A percentile compares a stretch with the other conserved stretches of the same genome.
Evolutionary conservation across 2,329 filamentous ascomycete species (phyloP).

Genomic region (Colletotrichum camelliae): DNA sequence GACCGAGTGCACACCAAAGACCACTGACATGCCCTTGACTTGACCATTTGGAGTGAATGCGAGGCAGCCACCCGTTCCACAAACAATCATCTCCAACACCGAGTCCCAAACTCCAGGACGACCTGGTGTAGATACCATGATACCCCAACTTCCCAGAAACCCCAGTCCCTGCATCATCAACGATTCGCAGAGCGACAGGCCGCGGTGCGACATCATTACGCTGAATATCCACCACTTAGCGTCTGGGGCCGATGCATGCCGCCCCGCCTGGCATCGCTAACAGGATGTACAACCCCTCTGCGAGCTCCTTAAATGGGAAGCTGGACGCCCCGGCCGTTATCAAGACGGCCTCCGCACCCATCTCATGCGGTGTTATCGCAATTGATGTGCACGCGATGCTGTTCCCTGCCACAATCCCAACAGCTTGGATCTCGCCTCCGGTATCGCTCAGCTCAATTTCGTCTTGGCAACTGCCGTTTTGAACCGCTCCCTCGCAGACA

Average conservation of each 20-base stretch:
- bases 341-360: background rate
- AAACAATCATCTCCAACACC: background rate
- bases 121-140: background rate
- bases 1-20: background rate
- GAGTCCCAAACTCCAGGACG: background rate
- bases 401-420: background rate
- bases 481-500: background rate
- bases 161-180: background rate
- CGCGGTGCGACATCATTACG: background rate
- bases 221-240: background rate
- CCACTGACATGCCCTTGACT: background rate
- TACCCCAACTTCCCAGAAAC: background rate
- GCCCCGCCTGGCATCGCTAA: background rate
- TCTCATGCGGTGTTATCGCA: background rate
- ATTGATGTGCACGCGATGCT: background rate
- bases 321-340: background rate
- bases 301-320: background rate
- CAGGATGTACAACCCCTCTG: background rate
- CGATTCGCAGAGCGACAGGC: background rate
- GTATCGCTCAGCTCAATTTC: background rate
- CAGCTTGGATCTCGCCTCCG: background rate
- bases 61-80: background rate
- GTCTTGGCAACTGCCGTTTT: background rate
- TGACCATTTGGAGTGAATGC: background rate
- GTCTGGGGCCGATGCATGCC: background rate